Conservation (phyloP, 345 rosid genomes). For the Viola odorata region DNA sequence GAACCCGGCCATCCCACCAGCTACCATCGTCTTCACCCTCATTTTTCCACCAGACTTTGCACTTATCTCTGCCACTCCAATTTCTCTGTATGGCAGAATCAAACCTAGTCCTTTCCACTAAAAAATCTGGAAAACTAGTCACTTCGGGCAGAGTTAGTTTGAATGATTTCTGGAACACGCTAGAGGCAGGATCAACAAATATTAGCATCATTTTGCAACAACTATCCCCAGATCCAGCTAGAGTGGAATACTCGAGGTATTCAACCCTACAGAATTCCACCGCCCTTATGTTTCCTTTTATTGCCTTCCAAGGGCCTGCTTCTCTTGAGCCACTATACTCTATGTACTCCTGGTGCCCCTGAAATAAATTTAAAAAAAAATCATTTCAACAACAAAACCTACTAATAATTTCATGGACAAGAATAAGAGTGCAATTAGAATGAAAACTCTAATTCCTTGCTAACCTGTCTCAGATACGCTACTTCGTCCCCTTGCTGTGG, state of each 20-base stretch:
- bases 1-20: slow-evolving; percentile 94
- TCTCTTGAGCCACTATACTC: slow-evolving; percentile 40
- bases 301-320: slow-evolving; percentile 62
- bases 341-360: slow-evolving; percentile 93
- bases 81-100: slow-evolving; percentile 69
- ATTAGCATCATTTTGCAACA: slow-evolving; percentile 90
- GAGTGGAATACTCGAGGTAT: slow-evolving; percentile 74
- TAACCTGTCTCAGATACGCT: slow-evolving; percentile 86
- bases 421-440: slow-evolving; percentile 8
- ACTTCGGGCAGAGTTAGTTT: slow-evolving; percentile 78
- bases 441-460: slow-evolving; percentile 11
- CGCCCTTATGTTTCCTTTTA: slow-evolving; percentile 57
- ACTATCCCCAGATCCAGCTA: slow-evolving; percentile 94
- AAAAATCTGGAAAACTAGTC: slow-evolving; percentile 85
- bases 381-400: neutral
- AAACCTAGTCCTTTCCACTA: slow-evolving; percentile 89
- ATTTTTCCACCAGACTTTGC: slow-evolving; percentile 96
- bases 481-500: slow-evolving; percentile 90
- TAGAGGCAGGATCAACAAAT: slow-evolving; percentile 66
- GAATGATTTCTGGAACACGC: slow-evolving; percentile 45
- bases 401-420: slow-evolving; percentile 7
- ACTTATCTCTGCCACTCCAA: slow-evolving; percentile 88
- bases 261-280: slow-evolving; percentile 85
- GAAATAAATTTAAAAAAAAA: slow-evolving; percentile 31
- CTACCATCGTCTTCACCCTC: slow-evolving; percentile 79